Percentiles rank a stretch among this genome's conserved stretches.
These are phyloP conservation scores for Colletotrichum melonis DNA, from an alignment of 2,329 filamentous ascomycete genomes.

Conservation along the genomic window DNA sequence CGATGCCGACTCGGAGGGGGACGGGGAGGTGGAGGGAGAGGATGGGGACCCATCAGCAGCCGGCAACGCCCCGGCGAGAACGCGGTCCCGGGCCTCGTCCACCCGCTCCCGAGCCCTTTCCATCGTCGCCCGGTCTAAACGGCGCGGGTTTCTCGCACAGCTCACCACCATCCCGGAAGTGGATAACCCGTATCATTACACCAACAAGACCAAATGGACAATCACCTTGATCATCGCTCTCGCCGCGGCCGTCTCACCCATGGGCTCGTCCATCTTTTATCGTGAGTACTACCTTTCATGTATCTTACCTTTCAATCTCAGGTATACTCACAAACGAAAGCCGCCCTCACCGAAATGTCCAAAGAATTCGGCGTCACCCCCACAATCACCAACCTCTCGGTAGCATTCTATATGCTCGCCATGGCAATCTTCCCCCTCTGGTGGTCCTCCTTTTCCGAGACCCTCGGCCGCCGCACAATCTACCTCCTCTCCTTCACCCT, in stretches of 20 bases:
- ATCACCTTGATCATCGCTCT: conserved; percentile 83
- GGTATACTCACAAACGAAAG: conserved; percentile 52
- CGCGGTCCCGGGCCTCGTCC: conserved; percentile 51
- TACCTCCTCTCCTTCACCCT: conserved; percentile 80
- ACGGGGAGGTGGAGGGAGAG: background rate
- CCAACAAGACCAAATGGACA: conserved; percentile 81
- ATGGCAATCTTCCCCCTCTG: conserved; percentile 89
- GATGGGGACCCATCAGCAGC: conserved; percentile 14
- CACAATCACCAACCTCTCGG: conserved; percentile 78
- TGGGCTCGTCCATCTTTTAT: conserved; percentile 87
- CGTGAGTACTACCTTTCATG: conserved; percentile 60
- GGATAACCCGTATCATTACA: conserved; percentile 79
- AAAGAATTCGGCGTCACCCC: conserved; percentile 69
- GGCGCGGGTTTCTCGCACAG: conserved; percentile 79
- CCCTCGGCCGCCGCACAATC: conserved; percentile 78
- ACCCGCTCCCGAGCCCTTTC: conserved; percentile 49
- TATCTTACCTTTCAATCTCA: too few species aligned
- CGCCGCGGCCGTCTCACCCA: conserved; percentile 81
- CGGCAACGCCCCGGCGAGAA: conserved; percentile 30
- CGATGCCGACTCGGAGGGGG: conserved; percentile 2
- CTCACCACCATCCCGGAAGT: conserved; percentile 83
- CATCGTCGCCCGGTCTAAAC: conserved; percentile 57
- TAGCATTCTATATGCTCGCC: conserved; percentile 84
- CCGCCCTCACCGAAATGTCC: conserved; percentile 74
- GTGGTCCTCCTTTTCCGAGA: conserved; percentile 87